Base-by-base conservation (phyloP, 495 filamentous ascomycete genomes). In the Penicillium silybi region DNA sequence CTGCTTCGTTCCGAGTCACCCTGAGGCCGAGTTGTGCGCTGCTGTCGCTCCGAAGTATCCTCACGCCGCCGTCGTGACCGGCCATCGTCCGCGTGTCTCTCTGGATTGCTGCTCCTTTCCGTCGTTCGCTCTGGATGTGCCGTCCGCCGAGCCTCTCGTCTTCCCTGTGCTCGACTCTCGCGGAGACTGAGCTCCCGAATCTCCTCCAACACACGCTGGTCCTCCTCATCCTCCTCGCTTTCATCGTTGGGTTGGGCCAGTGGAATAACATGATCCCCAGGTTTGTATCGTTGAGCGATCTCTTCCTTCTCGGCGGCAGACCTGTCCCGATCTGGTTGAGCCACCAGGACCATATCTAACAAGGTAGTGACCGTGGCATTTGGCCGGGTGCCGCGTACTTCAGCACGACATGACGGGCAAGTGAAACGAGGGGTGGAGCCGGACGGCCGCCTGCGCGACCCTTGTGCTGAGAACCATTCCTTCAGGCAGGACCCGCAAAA, bases 401-500 rank as follows among this genome's bases (percentile, higher is more conserved):
- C 68, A 6, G 90, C 85, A n/a, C 93, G 86, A 67, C 93, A 98
- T 63, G 88, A 87, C 6, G 93, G 93, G 63, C 93, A 98, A 44
- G 90, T 97, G 67, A 85, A 95, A 41, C 70, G 73, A 4, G 80
- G 71, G 0, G 76, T 56, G 2, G 77, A 69, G 15, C 74, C 67
- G 0, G 75, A 67, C 20, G 68, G 69, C 23, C 76, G 61, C 63
- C 71, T 53, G 48, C 73, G 50, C 48, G 69, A 85, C 45, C 75
- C 77, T 58, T 86, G 83, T 49, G 68, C 82, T 11, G 67, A 58
- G 72, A 98, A 98, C 93, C 93, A 97, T 70, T 91, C 85, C 71
- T 95, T 95, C 52, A 97, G 67, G 64, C 93, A 98, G 25, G 88
- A 86, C 50, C 90, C 93, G 74, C 93, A 97, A 73, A 93, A 97